Conservation (phyloP, 2,329 filamentous ascomycete genomes). For the Aspergillus ruber region DNA sequence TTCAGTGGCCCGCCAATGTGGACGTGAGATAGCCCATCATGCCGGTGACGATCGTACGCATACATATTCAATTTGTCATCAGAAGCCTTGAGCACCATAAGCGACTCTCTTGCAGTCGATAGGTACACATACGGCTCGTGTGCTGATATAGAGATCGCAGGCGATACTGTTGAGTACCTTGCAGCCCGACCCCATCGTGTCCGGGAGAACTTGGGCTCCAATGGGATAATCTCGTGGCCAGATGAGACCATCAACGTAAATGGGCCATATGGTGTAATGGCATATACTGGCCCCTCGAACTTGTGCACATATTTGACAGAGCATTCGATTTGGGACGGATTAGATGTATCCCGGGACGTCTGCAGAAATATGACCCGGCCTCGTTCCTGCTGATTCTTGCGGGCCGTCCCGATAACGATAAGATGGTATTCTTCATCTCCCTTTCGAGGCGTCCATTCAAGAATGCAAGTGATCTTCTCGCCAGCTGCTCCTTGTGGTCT, state of each 20-base stretch:
- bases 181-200: slow-evolving; percentile 38
- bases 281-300: slow-evolving; percentile 44
- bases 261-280: slow-evolving; percentile 45
- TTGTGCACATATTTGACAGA: slow-evolving; percentile 30
- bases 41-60: slow-evolving; percentile 27
- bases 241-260: slow-evolving; percentile 41
- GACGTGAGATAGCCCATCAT: slow-evolving; percentile 28
- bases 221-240: slow-evolving; percentile 38
- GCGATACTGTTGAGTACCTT: slow-evolving; percentile 40
- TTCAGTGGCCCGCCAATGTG: slow-evolving; percentile 37
- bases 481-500: slow-evolving; percentile 28
- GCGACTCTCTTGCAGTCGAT: slow-evolving; percentile 49
- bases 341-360: slow-evolving; percentile 21
- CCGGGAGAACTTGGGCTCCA: slow-evolving; percentile 37
- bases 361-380: slow-evolving; percentile 36
- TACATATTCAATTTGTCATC: slow-evolving; percentile 28
- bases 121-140: slow-evolving; percentile 45
- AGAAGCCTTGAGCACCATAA: slow-evolving; percentile 42
- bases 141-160: slow-evolving; percentile 46
- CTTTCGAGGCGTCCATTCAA: slow-evolving; percentile 35
- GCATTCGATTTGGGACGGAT: slow-evolving; percentile 25
- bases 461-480: slow-evolving; percentile 36
- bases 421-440: slow-evolving; percentile 34
- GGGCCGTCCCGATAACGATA: slow-evolving; percentile 34
- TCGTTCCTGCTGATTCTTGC: slow-evolving; percentile 21